phyloP scores from a whole-genome alignment of 805 yeast genomes.

The Pichia deserticola region DNA sequence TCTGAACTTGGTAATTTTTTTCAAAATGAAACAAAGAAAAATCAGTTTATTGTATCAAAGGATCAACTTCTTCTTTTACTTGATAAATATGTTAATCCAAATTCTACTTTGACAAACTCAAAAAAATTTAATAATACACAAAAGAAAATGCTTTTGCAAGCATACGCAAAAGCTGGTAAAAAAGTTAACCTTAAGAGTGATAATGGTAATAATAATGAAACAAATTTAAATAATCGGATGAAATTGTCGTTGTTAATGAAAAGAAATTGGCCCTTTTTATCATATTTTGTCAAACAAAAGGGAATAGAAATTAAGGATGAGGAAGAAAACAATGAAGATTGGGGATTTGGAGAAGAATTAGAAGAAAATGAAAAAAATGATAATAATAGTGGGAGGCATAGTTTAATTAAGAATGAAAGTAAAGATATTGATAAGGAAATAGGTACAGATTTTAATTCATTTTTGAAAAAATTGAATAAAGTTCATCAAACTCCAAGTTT shows the following conservation, averaged over 20 bases:
- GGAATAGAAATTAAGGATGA: constrained; percentile 1
- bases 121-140: background rate
- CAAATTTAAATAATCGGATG: background rate
- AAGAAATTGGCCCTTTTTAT: constrained; percentile 17
- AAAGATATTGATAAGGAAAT: constrained; percentile 11
- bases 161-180: constrained; percentile 6
- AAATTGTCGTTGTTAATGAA: constrained; percentile 10
- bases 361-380: background rate
- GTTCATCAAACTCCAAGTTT: constrained; percentile 12
- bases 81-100: constrained; percentile 1
- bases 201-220: background rate
- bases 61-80: constrained; percentile 7
- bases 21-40: background rate
- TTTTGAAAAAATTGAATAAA: constrained; percentile 19
- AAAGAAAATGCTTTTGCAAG: background rate
- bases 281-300: background rate
- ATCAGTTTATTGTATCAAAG: background rate
- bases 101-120: background rate
- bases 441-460: constrained; percentile 16
- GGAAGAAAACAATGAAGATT: background rate
- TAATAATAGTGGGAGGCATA: background rate
- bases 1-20: constrained; percentile 10
- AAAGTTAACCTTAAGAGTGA: background rate
- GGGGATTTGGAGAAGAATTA: constrained; percentile 5
- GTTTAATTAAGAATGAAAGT: background rate